phyloP scores from a whole-genome alignment of 257 asterid species.

The Scutellaria baicalensis region DNA sequence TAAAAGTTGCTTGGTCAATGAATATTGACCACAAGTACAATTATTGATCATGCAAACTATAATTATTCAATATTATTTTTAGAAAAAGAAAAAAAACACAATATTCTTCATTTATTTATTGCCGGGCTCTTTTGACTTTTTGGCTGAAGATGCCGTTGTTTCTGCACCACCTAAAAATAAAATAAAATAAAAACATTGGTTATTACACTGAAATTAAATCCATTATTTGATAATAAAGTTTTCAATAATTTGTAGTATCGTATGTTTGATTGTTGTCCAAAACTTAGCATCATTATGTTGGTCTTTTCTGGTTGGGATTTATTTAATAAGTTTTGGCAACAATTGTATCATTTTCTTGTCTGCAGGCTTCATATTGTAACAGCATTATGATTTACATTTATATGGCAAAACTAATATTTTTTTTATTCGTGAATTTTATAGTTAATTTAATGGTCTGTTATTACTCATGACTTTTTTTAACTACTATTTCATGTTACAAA shows the following conservation, averaged over 20 bases:
- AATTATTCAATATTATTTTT: neutral
- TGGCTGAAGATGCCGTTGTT: constrained; percentile 1
- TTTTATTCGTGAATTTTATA: too few species aligned
- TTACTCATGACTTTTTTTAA: too few species aligned
- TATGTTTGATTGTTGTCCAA: neutral
- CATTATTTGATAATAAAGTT: neutral
- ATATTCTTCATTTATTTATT: neutral
- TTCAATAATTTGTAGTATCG: neutral
- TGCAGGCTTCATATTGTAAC: neutral
- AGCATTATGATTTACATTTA: too few species aligned
- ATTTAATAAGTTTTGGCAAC: neutral
- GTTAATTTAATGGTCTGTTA: too few species aligned
- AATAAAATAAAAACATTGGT: neutral
- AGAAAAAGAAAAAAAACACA: neutral
- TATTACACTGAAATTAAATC: neutral
- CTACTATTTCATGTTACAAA: too few species aligned
- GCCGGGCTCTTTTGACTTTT: neutral
- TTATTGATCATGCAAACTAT: neutral
- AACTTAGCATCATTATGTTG: neutral
- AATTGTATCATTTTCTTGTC: constrained; percentile 14
- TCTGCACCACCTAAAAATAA: neutral
- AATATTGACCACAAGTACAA: constrained; percentile 29
- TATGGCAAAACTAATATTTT: too few species aligned
- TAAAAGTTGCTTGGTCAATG: constrained; percentile 36
- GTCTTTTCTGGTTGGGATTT: neutral